Evolutionary conservation across 2,329 filamentous ascomycete species (phyloP).

Genomic region (Hansfordia pulvinata): DNA sequence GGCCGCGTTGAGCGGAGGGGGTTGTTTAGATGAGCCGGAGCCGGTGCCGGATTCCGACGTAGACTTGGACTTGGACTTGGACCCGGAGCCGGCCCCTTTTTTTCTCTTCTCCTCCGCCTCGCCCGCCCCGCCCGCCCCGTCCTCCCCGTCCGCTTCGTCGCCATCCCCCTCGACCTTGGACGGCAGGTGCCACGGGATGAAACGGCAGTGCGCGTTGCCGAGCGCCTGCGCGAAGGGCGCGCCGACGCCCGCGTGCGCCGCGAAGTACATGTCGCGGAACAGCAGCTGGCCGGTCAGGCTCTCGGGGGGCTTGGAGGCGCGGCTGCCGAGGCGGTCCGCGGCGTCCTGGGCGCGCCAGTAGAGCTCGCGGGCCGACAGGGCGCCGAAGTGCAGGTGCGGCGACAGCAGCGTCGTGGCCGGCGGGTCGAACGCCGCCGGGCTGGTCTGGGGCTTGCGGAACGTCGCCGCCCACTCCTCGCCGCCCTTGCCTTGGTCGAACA

Average conservation of each 20-base stretch:
- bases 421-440: constrained; percentile 59
- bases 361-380: constrained; percentile 55
- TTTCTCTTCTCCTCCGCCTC: no score
- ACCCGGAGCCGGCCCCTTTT: no score
- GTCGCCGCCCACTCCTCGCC: constrained; percentile 64
- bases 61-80: no score
- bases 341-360: constrained; percentile 59
- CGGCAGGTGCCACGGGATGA: constrained; percentile 67
- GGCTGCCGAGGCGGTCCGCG: constrained; percentile 39
- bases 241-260: constrained; percentile 56
- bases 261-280: constrained; percentile 78
- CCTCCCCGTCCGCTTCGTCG: constrained; percentile 20
- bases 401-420: constrained; percentile 62
- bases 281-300: constrained; percentile 60
- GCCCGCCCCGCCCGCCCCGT: constrained; percentile 43
- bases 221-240: constrained; percentile 49
- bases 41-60: no score
- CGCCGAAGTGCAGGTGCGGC: constrained; percentile 62
- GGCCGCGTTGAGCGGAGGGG: constrained; percentile 25
- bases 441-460: constrained; percentile 65
- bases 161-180: constrained; percentile 34
- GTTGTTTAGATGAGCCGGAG: no score
- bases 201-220: constrained; percentile 54
- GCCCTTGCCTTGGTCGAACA: constrained; percentile 46
- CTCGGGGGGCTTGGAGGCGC: constrained; percentile 49